Base-by-base conservation (phyloP, 495 filamentous ascomycete genomes). In the Penicillium tannophilum region DNA sequence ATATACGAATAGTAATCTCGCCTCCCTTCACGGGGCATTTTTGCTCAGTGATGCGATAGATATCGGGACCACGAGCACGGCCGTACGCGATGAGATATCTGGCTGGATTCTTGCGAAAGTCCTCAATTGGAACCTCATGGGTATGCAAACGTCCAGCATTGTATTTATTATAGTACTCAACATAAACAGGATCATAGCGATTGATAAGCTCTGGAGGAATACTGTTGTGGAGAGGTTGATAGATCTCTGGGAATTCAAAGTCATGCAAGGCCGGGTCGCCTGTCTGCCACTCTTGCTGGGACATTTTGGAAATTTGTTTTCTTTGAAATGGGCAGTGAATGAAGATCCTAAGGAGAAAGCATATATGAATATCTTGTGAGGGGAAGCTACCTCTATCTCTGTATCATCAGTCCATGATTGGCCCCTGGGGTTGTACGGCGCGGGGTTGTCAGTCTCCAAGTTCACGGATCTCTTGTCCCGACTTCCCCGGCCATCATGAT, bases 61-160 rank as follows among this genome's bases (percentile, higher is more conserved):
- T 53, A 50, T 75, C 70, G 11, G 73, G 72, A 4, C 73, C 72
- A 17, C 35, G 12, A 20, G 67, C 68, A 35, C 72, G 70, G 45
- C 73, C 73, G 48, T 77, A 77, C 17, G 60, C 61, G 39, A 65
- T 73, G 30, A 62, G 54, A 50, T 73, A 77, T 17, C 66, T 66
- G 26, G 59, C 70, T 11, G 80, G 79, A 28, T 66, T 72, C 65
- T 65, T 78, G 43, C 75, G 55, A 68, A 78, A 68, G 8, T 78
- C 70, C 49, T 81, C 69, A 33, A 82, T 79, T 19, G 73, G 65
- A 24, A 77, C 69, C 54, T 77, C 70, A 43, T 79, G 73, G 6
- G 72, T 71, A 62, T 76, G 70, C 14, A 79, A 63, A 43, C 77
- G 63, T 24, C 76, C 74, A n/a, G 64, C 66, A 54, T 74, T 70